A percentile compares a stretch with the other conserved stretches of the same genome.
Conservation (phyloP, 257 asterid genomes). For the Cordia subcordata region DNA sequence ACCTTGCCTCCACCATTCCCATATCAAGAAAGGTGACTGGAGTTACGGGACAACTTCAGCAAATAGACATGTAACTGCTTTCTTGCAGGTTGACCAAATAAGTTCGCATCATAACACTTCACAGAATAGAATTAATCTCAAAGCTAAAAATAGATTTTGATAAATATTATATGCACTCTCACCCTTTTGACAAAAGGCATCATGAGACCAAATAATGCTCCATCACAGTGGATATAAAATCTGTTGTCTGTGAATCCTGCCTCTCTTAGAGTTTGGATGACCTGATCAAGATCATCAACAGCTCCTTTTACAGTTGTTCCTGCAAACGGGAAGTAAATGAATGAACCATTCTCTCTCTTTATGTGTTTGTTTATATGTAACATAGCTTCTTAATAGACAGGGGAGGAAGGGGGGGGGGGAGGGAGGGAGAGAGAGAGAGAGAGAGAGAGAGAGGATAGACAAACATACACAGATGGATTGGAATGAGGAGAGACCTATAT, state of each 20-base stretch:
- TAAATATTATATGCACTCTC: slow-evolving; percentile 4
- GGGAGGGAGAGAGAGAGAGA: not conserved
- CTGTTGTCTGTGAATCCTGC: slow-evolving; percentile 22
- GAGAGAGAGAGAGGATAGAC: slow-evolving; percentile 8
- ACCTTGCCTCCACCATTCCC: too few relatives aligned
- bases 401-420: too few relatives aligned
- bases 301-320: slow-evolving; percentile 99
- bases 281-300: slow-evolving; percentile 96
- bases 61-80: too few relatives aligned
- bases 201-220: slow-evolving; percentile 30
- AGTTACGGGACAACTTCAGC: too few relatives aligned
- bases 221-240: slow-evolving; percentile 36
- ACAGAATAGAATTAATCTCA: not conserved
- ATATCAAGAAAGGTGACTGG: too few relatives aligned
- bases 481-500: slow-evolving; percentile 63
- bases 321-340: slow-evolving; percentile 23
- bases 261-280: slow-evolving; percentile 31
- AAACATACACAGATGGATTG: not conserved
- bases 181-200: slow-evolving; percentile 25
- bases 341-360: not conserved
- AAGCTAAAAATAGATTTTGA: too few relatives aligned
- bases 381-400: too few relatives aligned
- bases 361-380: too few relatives aligned
- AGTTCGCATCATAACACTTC: too few relatives aligned
- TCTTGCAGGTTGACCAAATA: too few relatives aligned